Evolutionary conservation across 352 stramenopile genomes (phyloP), one percentile per base, ranked within the genome.

Genomic region (Globisporangium cylindrosporum): DNA sequence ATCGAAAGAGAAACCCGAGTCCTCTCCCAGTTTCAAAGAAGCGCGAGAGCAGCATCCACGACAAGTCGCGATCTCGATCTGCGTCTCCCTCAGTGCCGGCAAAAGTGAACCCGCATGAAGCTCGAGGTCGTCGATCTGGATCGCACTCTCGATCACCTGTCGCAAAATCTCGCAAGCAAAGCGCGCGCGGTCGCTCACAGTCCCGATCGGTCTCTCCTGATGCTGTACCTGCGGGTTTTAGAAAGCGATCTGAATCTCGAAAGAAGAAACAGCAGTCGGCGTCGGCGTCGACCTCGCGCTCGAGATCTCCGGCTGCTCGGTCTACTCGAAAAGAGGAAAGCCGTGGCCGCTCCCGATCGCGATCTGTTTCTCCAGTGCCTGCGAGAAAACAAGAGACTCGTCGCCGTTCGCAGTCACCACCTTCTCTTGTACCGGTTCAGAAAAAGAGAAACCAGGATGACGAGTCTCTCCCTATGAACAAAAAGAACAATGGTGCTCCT

Each of bases 61-160:
- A 58, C n/a, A 55, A 66, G 36, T 84, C 77, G 1, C 12, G 25
- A 48, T 71, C 68, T 46, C 74, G 70, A 69, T 82, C 76, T 1
- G 59, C 51, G 10, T 86, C 76, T 20, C 68, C 18, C 24, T 20
- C 18, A 15, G 8, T 34, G 10, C 56, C 25, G 9, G 24, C 32
- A 5, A 64, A 70, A 18, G 27, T 46, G 68, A 24, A 72, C 51
- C 38, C 71, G 68, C 54, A 53, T 25, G 74, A 71, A 32, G 57
- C 74, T 53, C 70, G 67, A 29, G 63, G 59, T 4, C 22, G 51
- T 54, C 68, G 55, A 58, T 74, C 69, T 48, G 63, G 46, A 61
- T 74, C 73, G 6, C 75, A 65, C 43, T 86, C 76, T 4, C 73
- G 62, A 41, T 86, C 77, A 4, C 77, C 77, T 62, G 46, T 74